Conservation (phyloP, 2,329 filamentous ascomycete genomes). For the Fusarium sp. region DNA sequence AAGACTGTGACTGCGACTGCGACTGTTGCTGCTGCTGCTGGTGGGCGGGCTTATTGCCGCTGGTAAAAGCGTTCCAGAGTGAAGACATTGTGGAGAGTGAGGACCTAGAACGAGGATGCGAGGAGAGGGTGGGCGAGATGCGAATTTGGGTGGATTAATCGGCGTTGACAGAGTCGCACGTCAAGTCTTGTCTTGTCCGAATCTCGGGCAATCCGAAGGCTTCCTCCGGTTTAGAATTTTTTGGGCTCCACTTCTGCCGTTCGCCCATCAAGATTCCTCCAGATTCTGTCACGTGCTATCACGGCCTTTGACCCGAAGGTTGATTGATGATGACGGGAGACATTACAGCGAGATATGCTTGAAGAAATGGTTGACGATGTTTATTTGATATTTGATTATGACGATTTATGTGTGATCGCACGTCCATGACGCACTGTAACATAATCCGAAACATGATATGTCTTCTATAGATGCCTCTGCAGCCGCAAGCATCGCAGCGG, state of each 20-base stretch:
- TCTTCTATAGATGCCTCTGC: neutral
- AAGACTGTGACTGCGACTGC: constrained; percentile 55
- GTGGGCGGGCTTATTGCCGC: constrained; percentile 62
- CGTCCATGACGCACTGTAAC: neutral
- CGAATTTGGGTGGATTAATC: constrained; percentile 24
- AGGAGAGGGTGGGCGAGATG: constrained; percentile 32
- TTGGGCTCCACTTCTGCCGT: constrained; percentile 41
- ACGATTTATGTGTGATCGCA: neutral
- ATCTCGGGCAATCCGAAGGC: constrained; percentile 41
- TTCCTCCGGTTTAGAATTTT: constrained; percentile 44
- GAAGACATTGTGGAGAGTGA: constrained; percentile 60
- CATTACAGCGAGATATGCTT: neutral
- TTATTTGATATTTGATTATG: neutral
- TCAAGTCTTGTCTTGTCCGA: constrained; percentile 38
- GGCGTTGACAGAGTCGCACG: constrained; percentile 40
- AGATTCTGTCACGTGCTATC: constrained; percentile 31
- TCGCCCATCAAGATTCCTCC: constrained; percentile 26
- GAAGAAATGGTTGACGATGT: neutral
- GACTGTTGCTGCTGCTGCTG: constrained; percentile 55
- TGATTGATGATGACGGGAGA: neutral
- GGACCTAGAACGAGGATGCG: constrained; percentile 7
- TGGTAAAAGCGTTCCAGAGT: constrained; percentile 71
- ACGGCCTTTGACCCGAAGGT: constrained; percentile 7
- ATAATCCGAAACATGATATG: neutral
- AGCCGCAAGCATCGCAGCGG: neutral